A percentile compares a stretch with the other conserved stretches of the same genome.
Conservation (phyloP, 1,284 basidiomycete species). For the Amylostereum areolatum region DNA sequence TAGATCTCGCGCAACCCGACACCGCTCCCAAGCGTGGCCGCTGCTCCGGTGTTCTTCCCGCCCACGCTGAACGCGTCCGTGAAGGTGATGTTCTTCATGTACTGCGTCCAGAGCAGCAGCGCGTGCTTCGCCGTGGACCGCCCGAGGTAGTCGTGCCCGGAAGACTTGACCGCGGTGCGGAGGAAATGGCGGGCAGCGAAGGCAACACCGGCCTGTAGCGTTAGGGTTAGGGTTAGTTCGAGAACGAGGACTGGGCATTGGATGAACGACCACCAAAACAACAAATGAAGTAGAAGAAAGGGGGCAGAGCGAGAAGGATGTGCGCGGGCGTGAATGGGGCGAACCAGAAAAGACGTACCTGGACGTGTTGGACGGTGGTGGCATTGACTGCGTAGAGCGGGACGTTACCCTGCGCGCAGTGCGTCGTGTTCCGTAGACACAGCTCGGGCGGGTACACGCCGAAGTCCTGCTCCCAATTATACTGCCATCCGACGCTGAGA, state of each 20-base stretch:
- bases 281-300: background rate
- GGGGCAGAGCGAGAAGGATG: too few relatives aligned
- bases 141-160: constrained; percentile 26
- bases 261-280: background rate
- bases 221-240: background rate
- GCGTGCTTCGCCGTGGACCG: constrained; percentile 26
- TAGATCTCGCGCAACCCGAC: constrained; percentile 20
- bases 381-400: constrained; percentile 18
- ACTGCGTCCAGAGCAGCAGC: constrained; percentile 21
- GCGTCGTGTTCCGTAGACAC: constrained; percentile 14
- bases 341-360: too few relatives aligned
- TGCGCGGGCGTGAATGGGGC: too few relatives aligned
- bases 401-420: constrained; percentile 16
- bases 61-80: constrained; percentile 17
- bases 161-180: constrained; percentile 23
- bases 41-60: constrained; percentile 15
- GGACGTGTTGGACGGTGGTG: constrained; percentile 13
- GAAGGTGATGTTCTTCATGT: constrained; percentile 17
- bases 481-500: background rate
- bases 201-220: constrained; percentile 18
- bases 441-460: constrained; percentile 10
- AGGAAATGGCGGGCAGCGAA: constrained; percentile 17
- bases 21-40: constrained; percentile 25
- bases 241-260: background rate
- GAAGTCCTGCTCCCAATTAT: constrained; percentile 14